phyloP scores from a whole-genome alignment of 305 asterid genomes.

The Rubia peregrina region DNA sequence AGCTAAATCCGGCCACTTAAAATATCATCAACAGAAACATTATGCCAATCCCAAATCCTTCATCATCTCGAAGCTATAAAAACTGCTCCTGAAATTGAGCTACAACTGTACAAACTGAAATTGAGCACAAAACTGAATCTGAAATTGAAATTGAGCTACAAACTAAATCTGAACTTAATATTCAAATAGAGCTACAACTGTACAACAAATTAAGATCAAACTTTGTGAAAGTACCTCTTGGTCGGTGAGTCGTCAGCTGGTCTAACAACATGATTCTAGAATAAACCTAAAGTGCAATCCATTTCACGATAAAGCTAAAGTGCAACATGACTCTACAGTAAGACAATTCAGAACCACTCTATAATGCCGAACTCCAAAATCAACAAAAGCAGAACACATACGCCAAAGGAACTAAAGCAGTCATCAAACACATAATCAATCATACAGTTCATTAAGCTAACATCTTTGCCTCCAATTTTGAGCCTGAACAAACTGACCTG shows the following conservation, averaged over 20 bases:
- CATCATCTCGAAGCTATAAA: too few relatives aligned
- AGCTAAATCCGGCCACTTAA: background rate
- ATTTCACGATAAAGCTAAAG: background rate
- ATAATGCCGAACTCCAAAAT: background rate
- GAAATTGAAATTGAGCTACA: too few relatives aligned
- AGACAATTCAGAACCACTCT: background rate
- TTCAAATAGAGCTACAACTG: too few relatives aligned
- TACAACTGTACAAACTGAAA: too few relatives aligned
- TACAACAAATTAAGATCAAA: too few relatives aligned
- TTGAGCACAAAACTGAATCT: too few relatives aligned
- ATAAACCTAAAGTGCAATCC: too few relatives aligned
- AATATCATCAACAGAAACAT: background rate
- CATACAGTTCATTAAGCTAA: background rate
- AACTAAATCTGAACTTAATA: too few relatives aligned
- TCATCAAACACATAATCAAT: background rate
- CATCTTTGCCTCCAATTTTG: background rate
- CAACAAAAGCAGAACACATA: background rate
- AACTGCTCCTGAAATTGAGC: too few relatives aligned
- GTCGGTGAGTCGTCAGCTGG: background rate
- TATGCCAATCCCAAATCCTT: too few relatives aligned
- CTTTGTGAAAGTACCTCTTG: too few relatives aligned
- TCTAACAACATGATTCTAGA: too few relatives aligned
- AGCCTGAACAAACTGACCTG: slow-evolving; percentile 34
- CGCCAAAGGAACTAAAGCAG: background rate
- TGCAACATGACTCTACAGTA: background rate